Evolutionary conservation across 1,284 basidiomycete genomes (phyloP), one percentile per base, ranked within the genome.

Genomic region (Trichosporon faecale): DNA sequence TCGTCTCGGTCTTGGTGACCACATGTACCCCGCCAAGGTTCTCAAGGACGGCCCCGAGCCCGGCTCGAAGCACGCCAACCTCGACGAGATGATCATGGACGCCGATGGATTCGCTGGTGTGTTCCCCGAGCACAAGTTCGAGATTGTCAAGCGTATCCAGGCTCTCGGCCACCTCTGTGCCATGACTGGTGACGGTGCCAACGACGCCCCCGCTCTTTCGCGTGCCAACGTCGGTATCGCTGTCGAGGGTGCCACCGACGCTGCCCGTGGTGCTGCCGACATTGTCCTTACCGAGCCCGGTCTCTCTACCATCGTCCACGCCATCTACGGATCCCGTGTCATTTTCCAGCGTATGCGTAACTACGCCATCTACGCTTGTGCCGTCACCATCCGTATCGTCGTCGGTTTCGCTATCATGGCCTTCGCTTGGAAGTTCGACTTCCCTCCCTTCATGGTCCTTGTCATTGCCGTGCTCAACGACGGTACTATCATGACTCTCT

Each of bases 381-480:
- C 93, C 71, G 93, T 97, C 79, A 96, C 94, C 74, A 97, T 97
- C 85, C 95, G 95, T 92, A 95, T 98, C 84, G 95, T 98, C 76
- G 92, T 97, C 76, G 95, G 93, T 85, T 98, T 98, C 86, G 90
- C 95, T 77, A 90, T 98, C 85, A 88, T 98, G 82, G 92, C 93
- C 66, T 98, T 98, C 83, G 91, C 91, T 71, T 98, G 95, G 91
- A 90, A 91, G 87, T 94, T 95, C 85, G 92, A 96, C 85, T 98
- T 98, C 93, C 95, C 95, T 79, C 94, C 95, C 18, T 98, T 98
- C 90, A 98, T 98, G 95, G 90, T 98, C 75, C 91, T 98, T 84
- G 93, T 98, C 85, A 96, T 98, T 76, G 95, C 95, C 72, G 88
- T 98, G 67, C 87, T 98, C 77, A 98, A 98, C 85, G 95, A 98